These are phyloP conservation scores for Vanrija sp. DNA, from an alignment of 1,284 basidiomycete genomes.

Conservation along the genomic window DNA sequence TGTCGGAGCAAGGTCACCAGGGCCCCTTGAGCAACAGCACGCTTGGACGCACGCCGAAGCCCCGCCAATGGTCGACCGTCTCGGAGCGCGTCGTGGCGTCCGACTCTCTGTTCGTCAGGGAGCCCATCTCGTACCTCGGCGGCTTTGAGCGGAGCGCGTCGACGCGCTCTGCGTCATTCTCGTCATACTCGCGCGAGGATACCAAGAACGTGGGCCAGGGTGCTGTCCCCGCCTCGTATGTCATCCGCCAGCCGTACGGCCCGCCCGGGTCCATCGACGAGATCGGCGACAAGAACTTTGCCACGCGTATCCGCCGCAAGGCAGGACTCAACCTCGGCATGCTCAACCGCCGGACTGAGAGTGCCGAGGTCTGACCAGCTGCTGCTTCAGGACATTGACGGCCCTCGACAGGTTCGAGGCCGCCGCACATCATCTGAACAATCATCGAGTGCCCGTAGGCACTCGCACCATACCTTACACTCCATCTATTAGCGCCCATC, in stretches of 20 bases:
- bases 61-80: conserved; percentile 13
- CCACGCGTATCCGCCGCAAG: conserved; percentile 40
- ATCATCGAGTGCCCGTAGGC: neutral
- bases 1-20: conserved; percentile 5
- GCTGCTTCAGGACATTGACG: neutral
- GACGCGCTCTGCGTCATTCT: conserved; percentile 16
- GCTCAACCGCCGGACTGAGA: conserved; percentile 26
- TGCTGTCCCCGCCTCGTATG: neutral
- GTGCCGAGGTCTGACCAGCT: neutral
- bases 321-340: conserved; percentile 36
- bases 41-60: neutral
- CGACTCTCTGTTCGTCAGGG: conserved; percentile 9
- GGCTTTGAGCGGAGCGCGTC: neutral
- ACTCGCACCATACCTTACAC: too few relatives aligned
- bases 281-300: conserved; percentile 83
- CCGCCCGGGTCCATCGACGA: conserved; percentile 81
- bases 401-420: conserved; percentile 1
- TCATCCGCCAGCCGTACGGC: conserved; percentile 73
- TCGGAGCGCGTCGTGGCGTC: conserved; percentile 15
- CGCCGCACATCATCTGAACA: neutral
- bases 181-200: neutral
- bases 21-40: neutral
- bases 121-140: conserved; percentile 8
- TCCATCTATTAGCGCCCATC: too few relatives aligned
- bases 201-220: too few relatives aligned